Evolutionary conservation across 2,329 filamentous ascomycete genomes (phyloP).

Genomic region (Pseudopyrenochaeta lycopersici): DNA sequence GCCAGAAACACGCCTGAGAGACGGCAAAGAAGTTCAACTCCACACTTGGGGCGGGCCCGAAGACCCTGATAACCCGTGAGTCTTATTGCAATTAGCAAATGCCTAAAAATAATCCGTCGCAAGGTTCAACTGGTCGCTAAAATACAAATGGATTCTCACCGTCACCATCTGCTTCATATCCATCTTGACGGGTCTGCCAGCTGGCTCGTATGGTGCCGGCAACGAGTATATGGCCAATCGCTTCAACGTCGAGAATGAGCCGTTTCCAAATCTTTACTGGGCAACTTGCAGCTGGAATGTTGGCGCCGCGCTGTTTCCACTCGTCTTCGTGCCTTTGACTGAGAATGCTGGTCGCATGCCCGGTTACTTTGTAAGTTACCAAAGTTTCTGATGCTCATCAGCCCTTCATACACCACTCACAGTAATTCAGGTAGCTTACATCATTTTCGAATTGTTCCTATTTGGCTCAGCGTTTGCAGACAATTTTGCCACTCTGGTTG

Average conservation of each 20-base stretch:
- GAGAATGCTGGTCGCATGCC: slow-evolving; percentile 57
- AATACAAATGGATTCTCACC: slow-evolving; percentile 53
- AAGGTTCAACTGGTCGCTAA: slow-evolving; percentile 53
- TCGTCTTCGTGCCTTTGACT: slow-evolving; percentile 53
- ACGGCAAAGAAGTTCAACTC: slow-evolving; percentile 34
- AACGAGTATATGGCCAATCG: slow-evolving; percentile 44
- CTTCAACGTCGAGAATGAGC: slow-evolving; percentile 48
- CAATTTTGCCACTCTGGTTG: slow-evolving; percentile 55
- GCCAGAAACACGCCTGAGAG: slow-evolving; percentile 14
- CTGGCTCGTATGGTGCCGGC: slow-evolving; percentile 52
- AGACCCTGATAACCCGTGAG: slow-evolving; percentile 37
- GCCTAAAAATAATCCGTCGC: too few relatives aligned
- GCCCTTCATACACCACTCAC: too few relatives aligned
- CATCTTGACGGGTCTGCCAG: slow-evolving; percentile 53
- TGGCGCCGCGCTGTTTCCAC: slow-evolving; percentile 52
- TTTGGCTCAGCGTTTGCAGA: slow-evolving; percentile 55
- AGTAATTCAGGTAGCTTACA: slow-evolving; percentile 46
- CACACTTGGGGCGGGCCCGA: slow-evolving; percentile 33
- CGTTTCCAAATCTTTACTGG: slow-evolving; percentile 51
- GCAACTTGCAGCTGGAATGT: slow-evolving; percentile 51
- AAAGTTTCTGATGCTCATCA: too few relatives aligned
- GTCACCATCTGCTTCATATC: slow-evolving; percentile 55
- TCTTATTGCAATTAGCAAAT: neutral
- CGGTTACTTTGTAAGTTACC: slow-evolving; percentile 49
- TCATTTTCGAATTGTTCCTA: slow-evolving; percentile 53